These are phyloP conservation scores for Glomus cerebriforme DNA, from an alignment of 192 early-diverging fungal genomes.

Conservation along the genomic window DNA sequence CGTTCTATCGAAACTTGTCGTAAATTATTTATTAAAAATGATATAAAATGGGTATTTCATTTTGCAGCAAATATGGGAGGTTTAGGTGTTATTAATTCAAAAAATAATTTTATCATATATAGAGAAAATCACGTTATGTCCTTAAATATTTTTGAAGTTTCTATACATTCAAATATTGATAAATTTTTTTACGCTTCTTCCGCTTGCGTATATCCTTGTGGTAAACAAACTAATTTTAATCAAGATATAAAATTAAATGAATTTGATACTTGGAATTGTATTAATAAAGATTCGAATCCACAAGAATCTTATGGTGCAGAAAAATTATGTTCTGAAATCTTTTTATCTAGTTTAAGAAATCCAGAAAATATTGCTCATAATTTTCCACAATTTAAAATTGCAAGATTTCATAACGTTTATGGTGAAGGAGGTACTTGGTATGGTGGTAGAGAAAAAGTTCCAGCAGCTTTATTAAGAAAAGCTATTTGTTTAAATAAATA, in stretches of 20 bases:
- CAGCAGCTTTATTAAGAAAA: background rate
- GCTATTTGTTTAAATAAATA: background rate
- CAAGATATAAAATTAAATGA: background rate
- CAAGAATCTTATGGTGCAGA: background rate
- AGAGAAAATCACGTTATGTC: background rate
- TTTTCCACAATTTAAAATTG: background rate
- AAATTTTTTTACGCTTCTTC: slow-evolving; percentile 5
- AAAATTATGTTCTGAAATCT: background rate
- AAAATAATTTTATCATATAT: background rate
- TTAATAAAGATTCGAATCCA: background rate
- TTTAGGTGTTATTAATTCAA: background rate
- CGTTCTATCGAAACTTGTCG: background rate
- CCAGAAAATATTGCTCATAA: background rate
- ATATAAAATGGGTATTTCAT: slow-evolving; percentile 4
- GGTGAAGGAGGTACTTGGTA: background rate
- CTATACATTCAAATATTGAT: background rate
- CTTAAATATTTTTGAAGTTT: background rate
- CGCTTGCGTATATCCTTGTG: background rate
- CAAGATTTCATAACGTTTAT: background rate
- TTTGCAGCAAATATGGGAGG: slow-evolving; percentile 2
- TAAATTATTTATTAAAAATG: background rate
- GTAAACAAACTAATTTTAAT: background rate
- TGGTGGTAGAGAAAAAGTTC: background rate
- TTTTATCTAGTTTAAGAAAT: background rate
- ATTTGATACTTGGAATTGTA: background rate